These are phyloP conservation scores for Tylopilus orsonianus DNA, from an alignment of 1,284 basidiomycete species.

Conservation along the genomic window DNA sequence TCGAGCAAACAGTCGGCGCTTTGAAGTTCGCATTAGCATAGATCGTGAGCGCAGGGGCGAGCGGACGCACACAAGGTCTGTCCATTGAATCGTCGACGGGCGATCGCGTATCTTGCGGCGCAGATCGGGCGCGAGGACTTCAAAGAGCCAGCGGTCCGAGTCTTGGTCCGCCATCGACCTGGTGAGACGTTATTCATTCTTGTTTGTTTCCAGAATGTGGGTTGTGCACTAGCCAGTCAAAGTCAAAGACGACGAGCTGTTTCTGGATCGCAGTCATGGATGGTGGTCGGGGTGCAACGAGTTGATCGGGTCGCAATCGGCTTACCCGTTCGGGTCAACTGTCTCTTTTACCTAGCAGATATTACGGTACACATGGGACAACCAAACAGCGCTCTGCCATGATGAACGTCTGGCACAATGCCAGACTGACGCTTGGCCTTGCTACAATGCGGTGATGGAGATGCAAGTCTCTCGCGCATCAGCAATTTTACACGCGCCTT, in stretches of 20 bases:
- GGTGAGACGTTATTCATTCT: background rate
- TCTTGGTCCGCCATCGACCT: slow-evolving; percentile 95
- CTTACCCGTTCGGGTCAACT: too few relatives aligned
- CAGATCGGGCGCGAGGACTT: slow-evolving; percentile 84
- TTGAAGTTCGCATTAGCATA: slow-evolving; percentile 1
- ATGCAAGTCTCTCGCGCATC: too few relatives aligned
- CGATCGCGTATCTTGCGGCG: slow-evolving; percentile 81
- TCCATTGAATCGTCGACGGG: slow-evolving; percentile 74
- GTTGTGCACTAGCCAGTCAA: slow-evolving; percentile 79
- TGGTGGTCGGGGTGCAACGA: background rate
- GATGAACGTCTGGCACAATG: too few relatives aligned
- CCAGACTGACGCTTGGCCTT: too few relatives aligned
- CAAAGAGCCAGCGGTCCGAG: slow-evolving; percentile 94
- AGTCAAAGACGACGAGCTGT: slow-evolving; percentile 93
- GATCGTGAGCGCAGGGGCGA: background rate
- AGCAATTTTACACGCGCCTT: too few relatives aligned
- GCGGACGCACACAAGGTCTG: slow-evolving; percentile 82
- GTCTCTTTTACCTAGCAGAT: too few relatives aligned
- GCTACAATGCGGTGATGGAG: too few relatives aligned
- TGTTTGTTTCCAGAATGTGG: too few relatives aligned
- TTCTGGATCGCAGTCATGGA: slow-evolving; percentile 46
- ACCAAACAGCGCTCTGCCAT: too few relatives aligned
- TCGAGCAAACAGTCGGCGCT: slow-evolving; percentile 78
- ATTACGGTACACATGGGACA: too few relatives aligned
- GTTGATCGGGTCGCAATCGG: too few relatives aligned